These are phyloP conservation scores for Pichia terricola DNA, from an alignment of 1,139 yeast genomes.

Conservation along the genomic window DNA sequence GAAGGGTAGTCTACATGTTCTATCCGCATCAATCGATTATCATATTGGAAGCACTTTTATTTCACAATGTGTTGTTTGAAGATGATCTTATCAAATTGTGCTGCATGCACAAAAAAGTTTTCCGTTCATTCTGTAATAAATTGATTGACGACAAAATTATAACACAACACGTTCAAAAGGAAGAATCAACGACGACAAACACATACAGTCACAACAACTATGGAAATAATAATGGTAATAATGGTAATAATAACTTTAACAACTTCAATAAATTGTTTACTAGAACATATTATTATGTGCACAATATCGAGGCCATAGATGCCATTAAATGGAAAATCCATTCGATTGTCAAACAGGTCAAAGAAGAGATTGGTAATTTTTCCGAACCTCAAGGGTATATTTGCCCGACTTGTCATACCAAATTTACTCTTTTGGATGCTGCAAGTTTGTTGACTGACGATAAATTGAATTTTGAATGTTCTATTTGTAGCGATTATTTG, in stretches of 20 bases:
- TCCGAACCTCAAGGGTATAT: conserved; percentile 91
- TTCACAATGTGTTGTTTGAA: conserved; percentile 89
- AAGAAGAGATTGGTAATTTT: conserved; percentile 72
- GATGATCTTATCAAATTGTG: conserved; percentile 77
- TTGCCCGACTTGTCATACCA: conserved; percentile 77
- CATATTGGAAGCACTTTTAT: conserved; percentile 78
- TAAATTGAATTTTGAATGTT: conserved; percentile 73
- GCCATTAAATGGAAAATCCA: conserved; percentile 96
- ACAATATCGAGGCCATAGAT: conserved; percentile 88
- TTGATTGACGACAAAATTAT: conserved; percentile 75
- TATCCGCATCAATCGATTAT: conserved; percentile 78
- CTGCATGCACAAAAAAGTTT: conserved; percentile 79
- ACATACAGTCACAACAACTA: not conserved
- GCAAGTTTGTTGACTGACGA: conserved; percentile 73
- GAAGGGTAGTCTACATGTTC: conserved; percentile 77
- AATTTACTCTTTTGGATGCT: conserved; percentile 82
- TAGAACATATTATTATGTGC: conserved; percentile 78
- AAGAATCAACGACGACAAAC: conserved; percentile 51
- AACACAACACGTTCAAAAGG: conserved; percentile 65
- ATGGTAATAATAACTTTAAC: too few species aligned
- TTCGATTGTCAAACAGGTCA: conserved; percentile 65
- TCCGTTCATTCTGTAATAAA: conserved; percentile 72
- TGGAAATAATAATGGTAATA: not conserved
- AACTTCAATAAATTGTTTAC: conserved; percentile 47
- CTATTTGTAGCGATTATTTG: conserved; percentile 66